Percentiles rank a stretch among this genome's conserved stretches.
Evolutionary conservation across 495 filamentous ascomycete genomes (phyloP).

Genomic region (Thermochaetoides thermophila): DNA sequence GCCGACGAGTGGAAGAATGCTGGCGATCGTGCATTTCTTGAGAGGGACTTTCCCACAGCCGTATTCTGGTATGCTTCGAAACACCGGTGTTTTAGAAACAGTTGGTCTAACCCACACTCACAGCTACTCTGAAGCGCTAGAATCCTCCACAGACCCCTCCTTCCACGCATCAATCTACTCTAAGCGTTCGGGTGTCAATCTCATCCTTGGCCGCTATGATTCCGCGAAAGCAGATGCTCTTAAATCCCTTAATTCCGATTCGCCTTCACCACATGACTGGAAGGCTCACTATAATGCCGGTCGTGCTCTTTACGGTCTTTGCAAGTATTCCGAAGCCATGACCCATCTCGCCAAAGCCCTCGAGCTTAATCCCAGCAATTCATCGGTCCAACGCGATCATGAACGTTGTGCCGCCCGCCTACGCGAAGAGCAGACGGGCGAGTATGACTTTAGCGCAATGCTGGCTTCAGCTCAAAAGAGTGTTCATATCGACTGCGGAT

Average conservation of each 20-base stretch:
- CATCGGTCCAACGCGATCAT: slow-evolving; percentile 19
- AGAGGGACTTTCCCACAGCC: slow-evolving; percentile 20
- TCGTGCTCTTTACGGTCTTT: slow-evolving; percentile 33
- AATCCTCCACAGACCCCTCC: slow-evolving; percentile 5
- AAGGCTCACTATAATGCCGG: slow-evolving; percentile 36
- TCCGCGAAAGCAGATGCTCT: slow-evolving; percentile 32
- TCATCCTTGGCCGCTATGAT: slow-evolving; percentile 32
- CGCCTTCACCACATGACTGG: slow-evolving; percentile 18
- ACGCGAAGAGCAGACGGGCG: slow-evolving; percentile 24
- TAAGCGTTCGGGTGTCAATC: slow-evolving; percentile 34
- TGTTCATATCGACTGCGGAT: slow-evolving; percentile 30
- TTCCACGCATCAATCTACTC: slow-evolving; percentile 15
- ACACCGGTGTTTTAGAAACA: not conserved
- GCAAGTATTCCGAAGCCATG: slow-evolving; percentile 20
- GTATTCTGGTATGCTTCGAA: slow-evolving; percentile 18
- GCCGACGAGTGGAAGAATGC: slow-evolving; percentile 20
- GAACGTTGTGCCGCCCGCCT: slow-evolving; percentile 20
- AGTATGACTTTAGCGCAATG: slow-evolving; percentile 32
- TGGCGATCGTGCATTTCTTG: slow-evolving; percentile 20
- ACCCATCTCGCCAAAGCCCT: slow-evolving; percentile 18
- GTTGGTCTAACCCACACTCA: not conserved
- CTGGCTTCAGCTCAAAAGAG: slow-evolving; percentile 12
- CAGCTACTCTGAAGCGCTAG: slow-evolving; percentile 22
- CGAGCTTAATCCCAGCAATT: slow-evolving; percentile 17
- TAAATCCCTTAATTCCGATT: slow-evolving; percentile 7